A percentile compares a stretch with the other conserved stretches of the same genome.
phyloP scores from a whole-genome alignment of 176 grass and related monocot genomes.

The Triticum timopheevii region DNA sequence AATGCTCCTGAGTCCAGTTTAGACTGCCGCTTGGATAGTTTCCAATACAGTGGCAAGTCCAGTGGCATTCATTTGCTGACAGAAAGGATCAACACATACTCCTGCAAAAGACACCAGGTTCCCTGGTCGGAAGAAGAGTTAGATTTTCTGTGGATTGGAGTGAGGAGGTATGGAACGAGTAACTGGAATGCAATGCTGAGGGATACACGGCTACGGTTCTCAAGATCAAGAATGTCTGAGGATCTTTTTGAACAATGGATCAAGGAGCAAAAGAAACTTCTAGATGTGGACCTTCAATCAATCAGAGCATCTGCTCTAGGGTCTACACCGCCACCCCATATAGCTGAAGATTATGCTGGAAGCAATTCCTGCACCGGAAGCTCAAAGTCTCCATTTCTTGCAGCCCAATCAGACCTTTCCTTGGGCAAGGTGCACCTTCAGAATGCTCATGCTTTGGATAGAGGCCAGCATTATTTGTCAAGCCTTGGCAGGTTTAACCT shows the following conservation, averaged over 20 bases:
- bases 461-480: slow-evolving; percentile 30
- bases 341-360: slow-evolving; percentile 25
- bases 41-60: slow-evolving; percentile 11
- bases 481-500: slow-evolving; percentile 25
- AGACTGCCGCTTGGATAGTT: slow-evolving; percentile 34
- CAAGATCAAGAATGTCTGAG: slow-evolving; percentile 52
- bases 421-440: slow-evolving; percentile 40
- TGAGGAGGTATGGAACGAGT: slow-evolving; percentile 78
- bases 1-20: slow-evolving; percentile 36
- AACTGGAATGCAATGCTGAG: slow-evolving; percentile 82
- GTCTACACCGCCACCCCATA: not conserved
- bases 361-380: slow-evolving; percentile 36
- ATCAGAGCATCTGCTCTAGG: slow-evolving; percentile 25
- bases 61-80: slow-evolving; percentile 35
- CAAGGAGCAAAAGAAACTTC: slow-evolving; percentile 80
- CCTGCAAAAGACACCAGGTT: slow-evolving; percentile 38
- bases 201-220: slow-evolving; percentile 68
- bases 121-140: slow-evolving; percentile 93
- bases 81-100: slow-evolving; percentile 39
- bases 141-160: slow-evolving; percentile 98
- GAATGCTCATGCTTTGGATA: slow-evolving; percentile 21
- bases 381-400: slow-evolving; percentile 37
- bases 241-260: slow-evolving; percentile 82
- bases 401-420: slow-evolving; percentile 52
- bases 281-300: slow-evolving; percentile 33